phyloP scores from a whole-genome alignment of 2,329 filamentous ascomycete species.

The Corniculantispora saksenae region DNA sequence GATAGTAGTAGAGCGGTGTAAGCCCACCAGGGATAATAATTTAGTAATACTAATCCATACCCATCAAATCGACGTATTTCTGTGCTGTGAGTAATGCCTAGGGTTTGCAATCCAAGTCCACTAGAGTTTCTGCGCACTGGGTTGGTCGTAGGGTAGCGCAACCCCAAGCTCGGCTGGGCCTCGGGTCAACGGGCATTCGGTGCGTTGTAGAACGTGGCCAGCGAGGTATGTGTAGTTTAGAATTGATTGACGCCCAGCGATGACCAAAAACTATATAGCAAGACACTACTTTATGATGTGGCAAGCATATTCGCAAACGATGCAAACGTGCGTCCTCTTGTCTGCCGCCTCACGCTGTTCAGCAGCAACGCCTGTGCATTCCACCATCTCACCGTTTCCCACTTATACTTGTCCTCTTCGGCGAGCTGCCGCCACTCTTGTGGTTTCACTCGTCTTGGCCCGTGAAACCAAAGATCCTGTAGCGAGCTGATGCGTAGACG shows the following conservation, averaged over 20 bases:
- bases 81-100: too few relatives aligned
- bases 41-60: too few relatives aligned
- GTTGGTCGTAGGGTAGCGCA: too few relatives aligned
- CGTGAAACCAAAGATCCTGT: slow-evolving; percentile 1
- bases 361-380: neutral
- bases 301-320: neutral
- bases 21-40: too few relatives aligned
- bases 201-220: too few relatives aligned
- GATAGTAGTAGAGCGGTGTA: too few relatives aligned
- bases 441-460: neutral
- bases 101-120: too few relatives aligned
- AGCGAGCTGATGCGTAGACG: neutral
- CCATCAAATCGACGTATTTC: too few relatives aligned
- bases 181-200: too few relatives aligned
- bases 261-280: neutral
- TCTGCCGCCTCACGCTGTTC: slow-evolving; percentile 1
- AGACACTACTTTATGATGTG: neutral
- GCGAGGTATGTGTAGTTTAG: neutral
- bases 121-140: too few relatives aligned
- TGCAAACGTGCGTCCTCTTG: neutral
- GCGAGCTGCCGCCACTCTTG: slow-evolving; percentile 6
- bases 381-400: slow-evolving; percentile 12
- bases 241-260: neutral
- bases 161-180: too few relatives aligned
- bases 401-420: slow-evolving; percentile 11